Evolutionary conservation across 345 rosid species (phyloP), one percentile per base, ranked within the genome.

Genomic region (Sapria himalayana): DNA sequence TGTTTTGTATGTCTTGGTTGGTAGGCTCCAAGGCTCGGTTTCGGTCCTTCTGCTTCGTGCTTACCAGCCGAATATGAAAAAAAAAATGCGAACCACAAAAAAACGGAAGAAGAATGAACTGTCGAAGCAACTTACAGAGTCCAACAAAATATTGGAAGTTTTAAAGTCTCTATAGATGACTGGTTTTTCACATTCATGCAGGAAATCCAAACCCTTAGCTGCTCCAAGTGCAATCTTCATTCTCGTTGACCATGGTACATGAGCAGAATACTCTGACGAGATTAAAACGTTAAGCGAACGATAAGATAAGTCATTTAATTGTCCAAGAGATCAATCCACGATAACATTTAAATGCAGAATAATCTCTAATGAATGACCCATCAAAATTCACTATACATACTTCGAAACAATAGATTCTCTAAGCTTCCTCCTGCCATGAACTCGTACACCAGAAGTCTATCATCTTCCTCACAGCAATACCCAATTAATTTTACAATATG

Each of bases 211-310:
- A 20, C 94, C 92, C 51, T 69, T 73, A 2, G 92, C 94, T 1
- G 94, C 92, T 51, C 74, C 86, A 17, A 75, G 29, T 0, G 76
- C 92, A 27, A 82, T 71, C 44, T 73, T 82, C 86, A 82, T 75
- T 60, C 94, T 67, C 10, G 61, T 63, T 22, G 65, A 65, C 86
- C 94, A 78, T 24, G 78, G 61, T 65, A 82, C 53, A 4, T 73
- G 39, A 7, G 54, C 61, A 7, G 72, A 55, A 51, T 60, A 65
- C 57, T 72, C 89, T 74, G 64, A 52, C 12, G 9, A 48, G 7
- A 3, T 12, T 29, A 0, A 51, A 22, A 43, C 46, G 3, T 9
- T 21, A 34, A 7, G n/a, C 17, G 15, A 27, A 7, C 12, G 24
- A 13, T 22, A 14, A 13, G 19, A 8, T 9, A 7, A 10, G 12